Base-by-base conservation (phyloP, 495 filamentous ascomycete species). In the Penicillium pulvis region DNA sequence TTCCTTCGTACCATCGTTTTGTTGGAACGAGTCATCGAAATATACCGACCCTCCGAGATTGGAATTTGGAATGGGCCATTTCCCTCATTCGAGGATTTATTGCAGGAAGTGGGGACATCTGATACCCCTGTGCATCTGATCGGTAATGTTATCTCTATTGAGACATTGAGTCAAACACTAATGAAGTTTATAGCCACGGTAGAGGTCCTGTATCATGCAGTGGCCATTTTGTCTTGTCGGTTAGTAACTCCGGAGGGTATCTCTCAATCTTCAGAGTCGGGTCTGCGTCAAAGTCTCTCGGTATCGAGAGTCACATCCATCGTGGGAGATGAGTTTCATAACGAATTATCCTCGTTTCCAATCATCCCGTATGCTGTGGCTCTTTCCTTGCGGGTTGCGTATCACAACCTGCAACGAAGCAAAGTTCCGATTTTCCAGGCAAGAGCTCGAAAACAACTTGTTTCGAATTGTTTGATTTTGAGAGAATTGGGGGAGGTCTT, bases 61-160 rank as follows among this genome's bases (percentile, higher is more conserved):
- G 31, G 30, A 16, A 43, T 36, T 6, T 53, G 51, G 51, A 53
- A 44, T 42, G 51, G 33, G 8, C 17, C 16, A 10, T 53, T 53
- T 30, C 51, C 51, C 8, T 43, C 51, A 43, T 53, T 53, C 24
- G 51, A 53, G 24, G 51, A 53, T 44, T 44, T 53, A 43, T 44
- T 53, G 51, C 51, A 53, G 6, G 35, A 53, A 31, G 51, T 53
- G 5, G 23, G 6, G 12, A 19, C 23, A 31, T 53, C 51, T 8
- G 51, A 28, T 17, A 53, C 39, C 24, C 36, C 51, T 0, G 10
- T 53, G 14, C 51, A 53, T 44, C 28, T 53, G 5, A 53, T 42
- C 12, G 51, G 51, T 43, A 53, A 41, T 16, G 6, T 2, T 7
- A 4, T 31, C 12, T 20, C 39, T 8, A 49, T 17, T 46, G 17